Evolutionary conservation across 2,329 filamentous ascomycete species (phyloP).

Genomic region (Acrodontium crateriforme): DNA sequence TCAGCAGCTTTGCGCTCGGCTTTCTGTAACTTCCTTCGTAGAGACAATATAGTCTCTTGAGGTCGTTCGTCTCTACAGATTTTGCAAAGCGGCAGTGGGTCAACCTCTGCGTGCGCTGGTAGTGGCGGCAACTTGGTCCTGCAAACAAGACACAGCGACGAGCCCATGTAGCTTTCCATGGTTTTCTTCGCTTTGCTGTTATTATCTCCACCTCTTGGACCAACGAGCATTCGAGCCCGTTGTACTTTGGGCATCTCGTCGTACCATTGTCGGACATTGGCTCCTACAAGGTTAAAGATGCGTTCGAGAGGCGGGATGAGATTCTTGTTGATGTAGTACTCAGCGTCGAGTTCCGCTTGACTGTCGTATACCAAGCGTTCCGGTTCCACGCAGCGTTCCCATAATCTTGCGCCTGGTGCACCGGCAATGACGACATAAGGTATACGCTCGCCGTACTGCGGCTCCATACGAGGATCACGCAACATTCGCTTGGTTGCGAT

Average conservation of each 20-base stretch:
- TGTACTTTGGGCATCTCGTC: constrained; percentile 93
- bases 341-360: constrained; percentile 70
- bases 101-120: constrained; percentile 8
- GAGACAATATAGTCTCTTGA: constrained; percentile 48
- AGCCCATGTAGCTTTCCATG: constrained; percentile 86
- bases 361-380: constrained; percentile 67
- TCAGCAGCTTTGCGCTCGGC: constrained; percentile 52
- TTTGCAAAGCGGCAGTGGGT: constrained; percentile 39
- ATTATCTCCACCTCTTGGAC: constrained; percentile 9
- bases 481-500: constrained; percentile 81
- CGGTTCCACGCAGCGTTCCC: constrained; percentile 81
- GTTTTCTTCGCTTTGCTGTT: constrained; percentile 40
- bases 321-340: constrained; percentile 96
- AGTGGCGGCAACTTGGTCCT: constrained; percentile 40
- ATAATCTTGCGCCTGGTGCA: constrained; percentile 68
- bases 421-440: constrained; percentile 90
- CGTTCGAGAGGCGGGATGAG: constrained; percentile 87
- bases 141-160: constrained; percentile 68
- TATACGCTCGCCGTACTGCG: constrained; percentile 87
- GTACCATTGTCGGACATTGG: constrained; percentile 82
- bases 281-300: constrained; percentile 92
- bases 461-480: constrained; percentile 70
- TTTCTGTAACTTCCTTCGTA: constrained; percentile 47
- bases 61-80: constrained; percentile 37
- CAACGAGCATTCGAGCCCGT: constrained; percentile 49